A percentile compares a stretch with the other conserved stretches of the same genome.
Conservation (phyloP, 352 stramenopile genomes). For the Pythium brassicae region DNA sequence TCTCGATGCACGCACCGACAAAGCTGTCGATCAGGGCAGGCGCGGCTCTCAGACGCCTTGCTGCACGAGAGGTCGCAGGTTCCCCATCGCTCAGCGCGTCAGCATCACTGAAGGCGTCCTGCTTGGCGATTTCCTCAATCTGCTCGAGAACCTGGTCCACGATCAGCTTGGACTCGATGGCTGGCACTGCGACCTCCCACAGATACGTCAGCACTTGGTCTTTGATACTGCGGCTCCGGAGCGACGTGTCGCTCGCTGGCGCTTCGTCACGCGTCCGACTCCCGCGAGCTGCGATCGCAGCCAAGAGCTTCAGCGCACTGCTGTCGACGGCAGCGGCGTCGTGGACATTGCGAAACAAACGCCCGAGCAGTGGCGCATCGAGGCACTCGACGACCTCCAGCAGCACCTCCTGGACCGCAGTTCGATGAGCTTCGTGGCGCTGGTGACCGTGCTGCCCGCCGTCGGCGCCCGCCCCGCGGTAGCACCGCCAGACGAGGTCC, state of each 20-base stretch:
- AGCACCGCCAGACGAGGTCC: conserved; percentile 52
- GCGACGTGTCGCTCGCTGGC: background rate
- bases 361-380: conserved; percentile 25
- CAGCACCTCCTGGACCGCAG: conserved; percentile 39
- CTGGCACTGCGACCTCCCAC: conserved; percentile 26
- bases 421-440: conserved; percentile 41
- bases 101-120: background rate
- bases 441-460: conserved; percentile 14
- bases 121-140: conserved; percentile 31
- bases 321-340: conserved; percentile 18
- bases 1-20: conserved; percentile 20
- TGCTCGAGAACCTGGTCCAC: conserved; percentile 28
- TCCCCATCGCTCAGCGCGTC: conserved; percentile 1
- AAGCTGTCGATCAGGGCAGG: conserved; percentile 19
- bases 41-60: background rate
- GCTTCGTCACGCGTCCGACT: background rate
- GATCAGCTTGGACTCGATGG: conserved; percentile 14
- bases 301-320: conserved; percentile 26
- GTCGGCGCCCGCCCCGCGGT: conserved; percentile 19
- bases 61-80: background rate
- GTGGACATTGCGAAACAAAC: conserved; percentile 28
- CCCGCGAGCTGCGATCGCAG: conserved; percentile 25
- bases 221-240: conserved; percentile 12
- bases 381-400: conserved; percentile 55
- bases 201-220: conserved; percentile 37